Base-by-base conservation (phyloP, 2,329 filamentous ascomycete species). In the Epichloe amarillans region DNA sequence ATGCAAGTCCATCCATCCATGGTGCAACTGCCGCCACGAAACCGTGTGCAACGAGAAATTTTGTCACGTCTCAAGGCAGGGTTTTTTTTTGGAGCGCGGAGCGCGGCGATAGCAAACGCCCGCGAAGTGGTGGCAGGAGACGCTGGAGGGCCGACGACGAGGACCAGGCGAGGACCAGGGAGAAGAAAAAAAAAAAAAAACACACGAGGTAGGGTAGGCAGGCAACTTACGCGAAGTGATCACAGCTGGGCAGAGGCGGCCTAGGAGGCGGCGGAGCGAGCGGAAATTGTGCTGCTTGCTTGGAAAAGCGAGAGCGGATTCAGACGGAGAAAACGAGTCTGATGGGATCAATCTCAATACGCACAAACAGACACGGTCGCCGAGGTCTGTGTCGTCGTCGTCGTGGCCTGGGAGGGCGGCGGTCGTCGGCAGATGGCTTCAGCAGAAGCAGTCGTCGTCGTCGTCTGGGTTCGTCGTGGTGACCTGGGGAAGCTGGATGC, bases 341-440 rank as follows among this genome's bases (percentile, higher is more conserved):
- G 45, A 39, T 21, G 40, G 40, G 39, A 30, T 47, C 41, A 40
- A 46, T 49, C 33, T 46, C 37, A 33, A 46, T 33, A 30, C 40
- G 39, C 33, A 47, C 37, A 39, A 30, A 46, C 45, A 52, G 52
- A 52, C 47, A 37, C 43, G 42, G 47, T 42, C 47, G 54, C 41
- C 35, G 35, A 44, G 7, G 47, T 57, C 56, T 54, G 54, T 54
- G 37, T 62, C 59, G 60, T 65, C 63, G 63, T 63, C 58, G 59
- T 60, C 52, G 61, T 55, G 63, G 61, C 60, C 62, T 56, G 56
- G 56, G 56, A 57, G 60, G 62, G 60, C 60, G 62, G 60, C 60
- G 53, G 58, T 61, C 62, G 62, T 47, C 37, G 53, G 54, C 38
- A 40, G 52, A 53, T 53, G 52, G 52, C 53, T 54, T 55, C 54